Conservation (phyloP, 148 eudicot genomes). For the Hydrangea macrophylla region DNA sequence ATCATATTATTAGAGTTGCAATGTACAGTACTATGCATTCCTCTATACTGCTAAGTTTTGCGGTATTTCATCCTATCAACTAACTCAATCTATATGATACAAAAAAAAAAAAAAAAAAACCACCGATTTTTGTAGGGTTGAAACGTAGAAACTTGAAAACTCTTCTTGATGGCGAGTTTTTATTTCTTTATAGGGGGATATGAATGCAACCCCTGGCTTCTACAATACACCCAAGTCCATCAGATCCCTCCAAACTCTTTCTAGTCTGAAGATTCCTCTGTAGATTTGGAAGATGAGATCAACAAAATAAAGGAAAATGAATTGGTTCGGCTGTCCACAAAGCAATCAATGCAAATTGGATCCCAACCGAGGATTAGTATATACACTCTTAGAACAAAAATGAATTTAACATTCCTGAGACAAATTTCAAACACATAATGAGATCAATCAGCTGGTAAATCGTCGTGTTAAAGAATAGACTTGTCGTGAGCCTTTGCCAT, state of each 20-base stretch:
- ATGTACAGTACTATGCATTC: constrained; percentile 13
- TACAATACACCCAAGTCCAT: not conserved
- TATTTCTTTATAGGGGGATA: not conserved
- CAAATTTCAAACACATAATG: not conserved
- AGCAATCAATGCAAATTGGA: constrained; percentile 2
- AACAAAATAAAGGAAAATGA: not conserved
- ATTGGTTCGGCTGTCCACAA: constrained; percentile 1
- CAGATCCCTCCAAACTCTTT: not conserved
- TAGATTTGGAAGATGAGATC: constrained; percentile 8
- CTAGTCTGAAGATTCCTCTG: not conserved
- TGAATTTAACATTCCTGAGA: constrained; percentile 1
- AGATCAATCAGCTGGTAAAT: not conserved
- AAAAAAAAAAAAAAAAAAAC: too few species aligned
- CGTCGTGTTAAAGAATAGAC: not conserved
- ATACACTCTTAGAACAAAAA: not conserved
- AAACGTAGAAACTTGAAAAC: not conserved
- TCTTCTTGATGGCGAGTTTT: constrained; percentile 1
- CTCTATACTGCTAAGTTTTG: not conserved
- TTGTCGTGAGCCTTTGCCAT: not conserved
- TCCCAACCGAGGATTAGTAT: constrained; percentile 1
- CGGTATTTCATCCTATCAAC: constrained; percentile 2
- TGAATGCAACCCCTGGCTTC: not conserved
- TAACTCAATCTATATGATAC: constrained; percentile 16
- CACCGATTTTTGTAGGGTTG: not conserved
- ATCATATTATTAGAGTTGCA: not conserved